Conservation (phyloP, 2,329 filamentous ascomycete genomes). For the Aspergillus cejpii region DNA sequence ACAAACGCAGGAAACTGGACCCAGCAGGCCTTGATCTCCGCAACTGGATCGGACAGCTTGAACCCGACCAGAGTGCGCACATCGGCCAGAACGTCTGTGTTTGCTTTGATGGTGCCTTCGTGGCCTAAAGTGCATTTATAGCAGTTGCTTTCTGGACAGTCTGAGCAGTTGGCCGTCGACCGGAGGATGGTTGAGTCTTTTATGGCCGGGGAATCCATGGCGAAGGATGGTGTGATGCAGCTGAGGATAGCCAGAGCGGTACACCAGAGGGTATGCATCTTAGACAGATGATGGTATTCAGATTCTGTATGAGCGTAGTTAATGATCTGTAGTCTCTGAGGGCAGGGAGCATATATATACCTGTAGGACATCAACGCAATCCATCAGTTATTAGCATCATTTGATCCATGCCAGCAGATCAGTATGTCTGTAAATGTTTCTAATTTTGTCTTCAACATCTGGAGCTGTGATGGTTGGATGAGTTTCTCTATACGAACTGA, state of each 20-base stretch:
- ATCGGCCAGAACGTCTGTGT: slow-evolving; percentile 6
- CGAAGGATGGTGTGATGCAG: not conserved
- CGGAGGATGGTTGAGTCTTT: slow-evolving; percentile 14
- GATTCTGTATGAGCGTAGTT: too few relatives aligned
- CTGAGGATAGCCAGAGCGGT: not conserved
- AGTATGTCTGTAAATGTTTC: too few relatives aligned
- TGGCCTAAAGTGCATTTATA: slow-evolving; percentile 10
- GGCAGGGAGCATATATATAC: too few relatives aligned
- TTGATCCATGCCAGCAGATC: too few relatives aligned
- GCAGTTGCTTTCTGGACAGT: slow-evolving; percentile 11
- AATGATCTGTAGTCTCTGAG: too few relatives aligned
- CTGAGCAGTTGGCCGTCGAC: slow-evolving; percentile 8
- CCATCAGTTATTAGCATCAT: too few relatives aligned
- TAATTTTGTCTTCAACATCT: too few relatives aligned
- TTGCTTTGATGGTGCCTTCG: slow-evolving; percentile 6
- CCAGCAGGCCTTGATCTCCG: slow-evolving; percentile 6
- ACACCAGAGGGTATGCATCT: not conserved
- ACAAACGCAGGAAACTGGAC: slow-evolving; percentile 15
- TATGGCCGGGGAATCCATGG: slow-evolving; percentile 1
- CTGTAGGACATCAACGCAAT: too few relatives aligned
- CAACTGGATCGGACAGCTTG: slow-evolving; percentile 2
- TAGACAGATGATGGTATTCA: not conserved
- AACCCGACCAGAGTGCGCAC: slow-evolving; percentile 10
- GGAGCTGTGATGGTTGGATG: too few relatives aligned
- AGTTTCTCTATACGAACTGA: too few relatives aligned